A percentile compares a stretch with the other conserved stretches of the same genome.
phyloP scores from a whole-genome alignment of 2,329 filamentous ascomycete species.

The Penicillium freii region DNA sequence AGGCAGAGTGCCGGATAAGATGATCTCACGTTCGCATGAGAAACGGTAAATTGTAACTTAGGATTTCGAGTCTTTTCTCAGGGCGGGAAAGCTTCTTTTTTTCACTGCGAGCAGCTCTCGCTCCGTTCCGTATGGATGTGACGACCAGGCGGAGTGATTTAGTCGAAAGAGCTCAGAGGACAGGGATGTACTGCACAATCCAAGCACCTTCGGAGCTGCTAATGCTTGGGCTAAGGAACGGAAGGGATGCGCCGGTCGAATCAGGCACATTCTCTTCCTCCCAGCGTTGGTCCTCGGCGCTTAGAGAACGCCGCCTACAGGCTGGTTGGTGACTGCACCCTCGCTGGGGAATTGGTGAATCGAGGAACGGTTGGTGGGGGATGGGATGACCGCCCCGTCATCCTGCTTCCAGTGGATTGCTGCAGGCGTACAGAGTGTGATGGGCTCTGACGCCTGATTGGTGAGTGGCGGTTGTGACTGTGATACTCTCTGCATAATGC shows the following conservation, averaged over 20 bases:
- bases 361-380: slow-evolving; percentile 10
- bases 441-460: slow-evolving; percentile 22
- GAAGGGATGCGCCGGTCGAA: slow-evolving; percentile 15
- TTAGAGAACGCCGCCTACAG: slow-evolving; percentile 23
- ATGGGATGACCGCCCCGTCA: slow-evolving; percentile 6
- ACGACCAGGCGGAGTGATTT: slow-evolving; percentile 14
- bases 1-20: slow-evolving; percentile 13
- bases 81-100: slow-evolving; percentile 27
- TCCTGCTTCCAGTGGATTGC: slow-evolving; percentile 10
- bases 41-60: slow-evolving; percentile 2
- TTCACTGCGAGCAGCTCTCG: slow-evolving; percentile 17
- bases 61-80: background rate
- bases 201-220: slow-evolving; percentile 5
- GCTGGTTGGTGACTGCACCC: slow-evolving; percentile 9
- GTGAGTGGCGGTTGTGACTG: slow-evolving; percentile 31
- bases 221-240: background rate
- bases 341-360: background rate
- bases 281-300: slow-evolving; percentile 15
- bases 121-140: slow-evolving; percentile 11
- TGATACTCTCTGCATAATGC: slow-evolving; percentile 32
- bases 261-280: slow-evolving; percentile 10
- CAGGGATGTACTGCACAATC: slow-evolving; percentile 6
- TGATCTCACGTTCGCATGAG: slow-evolving; percentile 20
- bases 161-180: background rate
- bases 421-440: slow-evolving; percentile 22